Base-by-base conservation (phyloP, 768 basidiomycete genomes). In the Mycena rosella region DNA sequence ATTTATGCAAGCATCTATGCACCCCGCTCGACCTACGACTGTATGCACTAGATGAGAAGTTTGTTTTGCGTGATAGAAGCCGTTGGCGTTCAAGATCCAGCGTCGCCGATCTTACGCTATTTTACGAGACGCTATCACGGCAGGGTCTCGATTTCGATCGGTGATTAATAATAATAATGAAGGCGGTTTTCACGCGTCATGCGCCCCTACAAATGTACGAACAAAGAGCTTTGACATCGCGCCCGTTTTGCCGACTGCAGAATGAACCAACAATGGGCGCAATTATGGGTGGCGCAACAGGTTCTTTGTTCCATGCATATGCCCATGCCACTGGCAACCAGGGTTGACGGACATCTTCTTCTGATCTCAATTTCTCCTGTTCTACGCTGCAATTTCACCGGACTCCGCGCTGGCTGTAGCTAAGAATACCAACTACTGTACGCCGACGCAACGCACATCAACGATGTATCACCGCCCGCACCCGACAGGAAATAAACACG, bases 281-380 rank as follows among this genome's bases (percentile, higher is more conserved):
- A 26, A 53, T 53, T 53, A 20, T 53, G 51, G 4, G 54, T 53
- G 65, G 42, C 52, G 51, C 38, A 60, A 20, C 15, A 15, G 30
- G 42, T 66, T 66, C 65, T 66, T 66, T 66, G 65, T 66, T 66
- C 51, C n/a, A n/a, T n/a, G n/a, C n/a, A n/a, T n/a, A n/a, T n/a
- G 24, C 32, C 11, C 5, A 47, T 38, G 49, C 60, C 34, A 52
- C 36, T 60, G 48, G 42, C 56, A 47, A 42, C 48, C 14, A 11
- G n/a, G n/a, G n/a, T n/a, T n/a, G n/a, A n/a, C 40, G 44, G 60
- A 30, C 59, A 49, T 34, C 53, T 56, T 29, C 44, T 66, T 67
- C 66, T 67, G 66, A 68, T 68, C 40, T 44, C 42, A 58, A 49
- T 63, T 68, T 57, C 67, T 63, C 67, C 61, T 45, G 51, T 63